Percentiles rank a stretch among this genome's conserved stretches.
Conservation (phyloP, 75 land plant genomes). For the Larix kaempferi region DNA sequence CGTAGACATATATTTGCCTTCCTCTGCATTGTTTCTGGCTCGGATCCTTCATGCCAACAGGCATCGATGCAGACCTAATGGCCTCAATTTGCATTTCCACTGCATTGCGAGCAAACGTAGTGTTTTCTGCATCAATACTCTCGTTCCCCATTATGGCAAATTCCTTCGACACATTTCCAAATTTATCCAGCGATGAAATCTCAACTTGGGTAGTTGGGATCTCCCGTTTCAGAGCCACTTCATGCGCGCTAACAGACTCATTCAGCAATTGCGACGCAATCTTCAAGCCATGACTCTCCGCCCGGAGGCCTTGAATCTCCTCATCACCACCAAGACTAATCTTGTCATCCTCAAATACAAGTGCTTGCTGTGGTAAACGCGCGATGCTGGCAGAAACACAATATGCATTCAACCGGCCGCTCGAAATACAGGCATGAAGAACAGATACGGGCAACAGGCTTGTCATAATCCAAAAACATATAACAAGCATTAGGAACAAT, state of each 20-base stretch:
- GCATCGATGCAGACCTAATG: background rate
- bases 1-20: conserved; percentile 13
- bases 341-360: background rate
- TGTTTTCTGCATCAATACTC: no score
- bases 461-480: background rate
- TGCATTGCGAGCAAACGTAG: background rate
- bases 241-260: no score
- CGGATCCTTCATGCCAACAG: no score
- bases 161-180: background rate
- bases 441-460: background rate
- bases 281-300: no score
- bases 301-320: no score
- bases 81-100: background rate
- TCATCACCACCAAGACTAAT: no score
- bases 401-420: background rate
- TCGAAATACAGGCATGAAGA: background rate
- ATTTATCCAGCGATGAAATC: background rate
- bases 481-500: background rate
- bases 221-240: no score
- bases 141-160: no score
- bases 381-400: background rate
- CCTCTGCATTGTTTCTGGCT: conserved; percentile 2
- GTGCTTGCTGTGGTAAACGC: background rate
- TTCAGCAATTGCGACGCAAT: no score
- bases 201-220: no score